Conservation (phyloP, 139 green algal species). For the Closterium sp. region DNA sequence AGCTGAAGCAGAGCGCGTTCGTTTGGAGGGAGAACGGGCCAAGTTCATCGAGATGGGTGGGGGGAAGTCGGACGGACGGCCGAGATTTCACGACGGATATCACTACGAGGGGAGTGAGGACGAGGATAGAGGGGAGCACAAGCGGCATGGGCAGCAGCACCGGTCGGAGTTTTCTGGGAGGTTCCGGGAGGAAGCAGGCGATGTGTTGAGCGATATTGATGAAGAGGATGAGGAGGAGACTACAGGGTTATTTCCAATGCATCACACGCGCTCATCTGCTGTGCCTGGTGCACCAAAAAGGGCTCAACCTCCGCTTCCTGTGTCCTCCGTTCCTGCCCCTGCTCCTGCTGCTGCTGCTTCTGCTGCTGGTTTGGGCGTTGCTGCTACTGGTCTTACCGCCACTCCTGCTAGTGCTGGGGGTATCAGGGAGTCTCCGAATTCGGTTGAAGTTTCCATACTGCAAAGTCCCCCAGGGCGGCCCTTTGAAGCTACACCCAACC, state of each 20-base stretch:
- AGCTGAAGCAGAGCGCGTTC: not conserved
- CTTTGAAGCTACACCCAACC: not conserved
- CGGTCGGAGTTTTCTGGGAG: not conserved
- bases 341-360: not conserved
- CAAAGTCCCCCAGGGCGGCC: not conserved
- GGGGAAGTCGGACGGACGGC: not conserved
- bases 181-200: not conserved
- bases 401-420: not conserved
- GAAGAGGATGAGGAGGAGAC: not conserved
- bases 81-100: not conserved
- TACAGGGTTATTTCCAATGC: not conserved
- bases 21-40: not conserved
- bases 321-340: not conserved
- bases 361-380: not conserved
- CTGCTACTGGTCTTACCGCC: not conserved
- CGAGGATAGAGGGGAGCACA: not conserved
- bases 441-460: not conserved
- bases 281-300: not conserved
- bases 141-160: not conserved
- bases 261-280: not conserved
- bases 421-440: not conserved
- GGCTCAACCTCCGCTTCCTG: not conserved
- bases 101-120: not conserved
- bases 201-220: not conserved
- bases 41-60: not conserved